phyloP scores from a whole-genome alignment of 1,284 basidiomycete genomes.

The Pisolithus thermaeus region DNA sequence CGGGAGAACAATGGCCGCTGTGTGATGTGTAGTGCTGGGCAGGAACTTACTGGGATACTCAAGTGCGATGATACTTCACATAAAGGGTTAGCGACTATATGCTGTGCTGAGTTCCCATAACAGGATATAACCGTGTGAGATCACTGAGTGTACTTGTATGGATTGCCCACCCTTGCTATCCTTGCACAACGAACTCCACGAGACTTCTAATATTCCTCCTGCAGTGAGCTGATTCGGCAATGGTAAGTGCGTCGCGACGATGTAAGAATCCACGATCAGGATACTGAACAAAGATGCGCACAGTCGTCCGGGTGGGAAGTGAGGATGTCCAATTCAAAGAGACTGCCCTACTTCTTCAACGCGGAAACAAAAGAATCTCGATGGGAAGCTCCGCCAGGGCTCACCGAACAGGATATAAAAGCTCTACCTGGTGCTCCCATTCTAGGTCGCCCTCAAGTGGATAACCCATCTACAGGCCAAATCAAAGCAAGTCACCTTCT shows the following conservation, averaged over 20 bases:
- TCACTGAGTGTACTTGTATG: too few species aligned
- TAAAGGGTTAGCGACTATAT: too few species aligned
- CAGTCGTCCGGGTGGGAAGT: slow-evolving; percentile 61
- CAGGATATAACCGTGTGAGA: too few species aligned
- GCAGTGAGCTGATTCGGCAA: not conserved
- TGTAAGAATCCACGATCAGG: not conserved
- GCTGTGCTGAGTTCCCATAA: too few species aligned
- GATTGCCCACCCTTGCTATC: not conserved
- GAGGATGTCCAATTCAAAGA: slow-evolving; percentile 75
- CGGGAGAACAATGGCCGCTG: too few species aligned
- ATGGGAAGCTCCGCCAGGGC: slow-evolving; percentile 77
- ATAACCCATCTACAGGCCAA: slow-evolving; percentile 28
- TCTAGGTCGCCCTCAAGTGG: slow-evolving; percentile 22
- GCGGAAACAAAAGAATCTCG: slow-evolving; percentile 60
- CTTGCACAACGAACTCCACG: not conserved
- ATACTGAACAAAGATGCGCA: slow-evolving; percentile 14
- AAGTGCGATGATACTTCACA: too few species aligned
- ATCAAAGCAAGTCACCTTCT: slow-evolving; percentile 94
- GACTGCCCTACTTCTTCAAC: slow-evolving; percentile 90
- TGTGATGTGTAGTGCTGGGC: too few species aligned
- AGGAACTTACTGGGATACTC: too few species aligned
- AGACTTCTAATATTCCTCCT: not conserved
- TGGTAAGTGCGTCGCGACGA: not conserved
- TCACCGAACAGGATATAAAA: slow-evolving; percentile 59
- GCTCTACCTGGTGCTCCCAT: slow-evolving; percentile 64